Percentiles rank a stretch among this genome's conserved stretches.
phyloP scores from a whole-genome alignment of 176 grass and related monocot genomes.

The Zea luxurians region DNA sequence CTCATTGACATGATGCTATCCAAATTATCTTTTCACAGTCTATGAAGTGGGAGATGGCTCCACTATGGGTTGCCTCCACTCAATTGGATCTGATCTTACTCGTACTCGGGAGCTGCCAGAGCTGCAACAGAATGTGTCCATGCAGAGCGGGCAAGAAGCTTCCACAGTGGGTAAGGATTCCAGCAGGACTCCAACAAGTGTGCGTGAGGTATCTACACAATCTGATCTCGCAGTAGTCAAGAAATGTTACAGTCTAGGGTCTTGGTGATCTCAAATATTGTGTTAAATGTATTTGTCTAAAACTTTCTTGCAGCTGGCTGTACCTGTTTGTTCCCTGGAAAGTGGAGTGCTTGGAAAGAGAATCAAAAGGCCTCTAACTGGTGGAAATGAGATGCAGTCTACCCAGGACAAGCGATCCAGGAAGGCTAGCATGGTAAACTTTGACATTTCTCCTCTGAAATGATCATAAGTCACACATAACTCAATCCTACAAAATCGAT shows the following conservation, averaged over 20 bases:
- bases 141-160: constrained; percentile 47
- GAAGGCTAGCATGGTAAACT: constrained; percentile 79
- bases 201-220: constrained; percentile 51
- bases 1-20: not conserved
- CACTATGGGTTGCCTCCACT: constrained; percentile 77
- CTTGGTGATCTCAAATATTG: not conserved
- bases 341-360: constrained; percentile 73
- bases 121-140: constrained; percentile 48
- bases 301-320: constrained; percentile 50
- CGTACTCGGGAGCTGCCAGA: constrained; percentile 64
- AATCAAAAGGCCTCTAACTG: constrained; percentile 30
- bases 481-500: not conserved
- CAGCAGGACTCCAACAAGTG: constrained; percentile 62
- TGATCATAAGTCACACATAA: not conserved
- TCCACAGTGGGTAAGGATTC: constrained; percentile 49
- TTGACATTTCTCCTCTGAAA: constrained; percentile 10
- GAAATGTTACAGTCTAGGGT: not conserved
- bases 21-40: constrained; percentile 28
- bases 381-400: constrained; percentile 38
- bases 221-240: not conserved
- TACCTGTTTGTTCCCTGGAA: constrained; percentile 60
- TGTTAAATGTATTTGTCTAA: not conserved
- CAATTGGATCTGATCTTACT: constrained; percentile 90
- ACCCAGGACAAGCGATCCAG: constrained; percentile 65
- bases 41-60: constrained; percentile 65